phyloP scores from a whole-genome alignment of 495 filamentous ascomycete species.

The Cladorrhinum samala region DNA sequence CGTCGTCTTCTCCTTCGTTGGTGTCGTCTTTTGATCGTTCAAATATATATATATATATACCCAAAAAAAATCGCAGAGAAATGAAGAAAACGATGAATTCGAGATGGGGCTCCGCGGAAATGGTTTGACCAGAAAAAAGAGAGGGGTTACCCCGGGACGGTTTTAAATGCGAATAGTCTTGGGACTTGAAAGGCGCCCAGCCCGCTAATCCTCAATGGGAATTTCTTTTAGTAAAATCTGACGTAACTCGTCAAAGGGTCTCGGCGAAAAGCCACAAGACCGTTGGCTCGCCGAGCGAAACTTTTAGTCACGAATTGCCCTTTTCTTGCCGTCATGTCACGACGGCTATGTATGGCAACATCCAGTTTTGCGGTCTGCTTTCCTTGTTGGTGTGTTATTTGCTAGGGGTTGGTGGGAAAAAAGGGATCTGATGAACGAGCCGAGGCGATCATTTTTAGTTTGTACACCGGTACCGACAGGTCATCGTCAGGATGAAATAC shows the following conservation, averaged over 20 bases:
- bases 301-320: conserved; percentile 9
- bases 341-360: conserved; percentile 2
- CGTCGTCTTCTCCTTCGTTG: too few species aligned
- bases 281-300: conserved; percentile 6
- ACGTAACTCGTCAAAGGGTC: conserved; percentile 10
- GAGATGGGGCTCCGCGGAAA: not conserved
- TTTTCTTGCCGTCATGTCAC: not conserved
- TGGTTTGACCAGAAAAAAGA: not conserved
- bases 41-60: too few species aligned
- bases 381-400: not conserved
- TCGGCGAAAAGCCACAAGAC: not conserved
- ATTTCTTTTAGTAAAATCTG: conserved; percentile 31
- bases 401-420: not conserved
- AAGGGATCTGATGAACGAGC: not conserved
- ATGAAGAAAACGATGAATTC: too few species aligned
- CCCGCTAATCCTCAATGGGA: not conserved
- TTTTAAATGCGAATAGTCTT: not conserved
- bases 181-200: too few species aligned
- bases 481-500: too few species aligned
- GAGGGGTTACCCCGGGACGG: not conserved
- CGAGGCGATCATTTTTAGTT: too few species aligned
- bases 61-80: too few species aligned
- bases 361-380: not conserved
- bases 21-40: too few species aligned
- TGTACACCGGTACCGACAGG: too few species aligned